These are phyloP conservation scores for Sporothrix dimorphospora DNA, from an alignment of 2,329 filamentous ascomycete species.

Conservation along the genomic window DNA sequence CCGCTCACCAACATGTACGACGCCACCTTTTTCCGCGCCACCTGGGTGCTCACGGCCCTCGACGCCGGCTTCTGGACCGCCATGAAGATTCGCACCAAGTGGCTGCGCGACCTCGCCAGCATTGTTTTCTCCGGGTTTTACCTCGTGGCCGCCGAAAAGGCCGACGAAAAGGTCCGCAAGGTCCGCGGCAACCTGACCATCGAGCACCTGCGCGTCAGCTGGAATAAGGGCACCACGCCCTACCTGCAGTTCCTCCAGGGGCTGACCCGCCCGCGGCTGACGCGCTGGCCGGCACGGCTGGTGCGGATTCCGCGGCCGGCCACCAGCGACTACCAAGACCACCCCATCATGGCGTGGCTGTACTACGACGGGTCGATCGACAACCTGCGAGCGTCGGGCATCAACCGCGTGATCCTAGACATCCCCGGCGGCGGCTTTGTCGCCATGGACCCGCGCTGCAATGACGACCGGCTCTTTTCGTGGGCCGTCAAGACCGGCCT, in stretches of 20 bases:
- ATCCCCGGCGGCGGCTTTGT: conserved; percentile 95
- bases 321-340: conserved; percentile 77
- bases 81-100: conserved; percentile 82
- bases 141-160: conserved; percentile 86
- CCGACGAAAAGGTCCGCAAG: conserved; percentile 94
- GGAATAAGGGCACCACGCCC: conserved; percentile 92
- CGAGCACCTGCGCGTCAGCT: conserved; percentile 87
- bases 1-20: conserved; percentile 94
- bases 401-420: conserved; percentile 77
- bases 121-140: conserved; percentile 89
- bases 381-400: conserved; percentile 63
- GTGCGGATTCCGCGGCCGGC: conserved; percentile 82
- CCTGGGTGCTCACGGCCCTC: conserved; percentile 92
- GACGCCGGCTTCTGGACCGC: conserved; percentile 99
- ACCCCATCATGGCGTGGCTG: conserved; percentile 79
- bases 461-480: conserved; percentile 89
- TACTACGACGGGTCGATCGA: conserved; percentile 86
- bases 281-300: conserved; percentile 77
- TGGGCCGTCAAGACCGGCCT: conserved; percentile 89
- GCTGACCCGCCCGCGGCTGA: conserved; percentile 76
- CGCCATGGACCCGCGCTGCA: conserved; percentile 91
- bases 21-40: conserved; percentile 89
- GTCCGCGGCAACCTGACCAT: conserved; percentile 84
- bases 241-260: conserved; percentile 75
- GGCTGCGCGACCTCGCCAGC: conserved; percentile 79